phyloP scores from a whole-genome alignment of 257 asterid species.

The Lavandula angustifolia region DNA sequence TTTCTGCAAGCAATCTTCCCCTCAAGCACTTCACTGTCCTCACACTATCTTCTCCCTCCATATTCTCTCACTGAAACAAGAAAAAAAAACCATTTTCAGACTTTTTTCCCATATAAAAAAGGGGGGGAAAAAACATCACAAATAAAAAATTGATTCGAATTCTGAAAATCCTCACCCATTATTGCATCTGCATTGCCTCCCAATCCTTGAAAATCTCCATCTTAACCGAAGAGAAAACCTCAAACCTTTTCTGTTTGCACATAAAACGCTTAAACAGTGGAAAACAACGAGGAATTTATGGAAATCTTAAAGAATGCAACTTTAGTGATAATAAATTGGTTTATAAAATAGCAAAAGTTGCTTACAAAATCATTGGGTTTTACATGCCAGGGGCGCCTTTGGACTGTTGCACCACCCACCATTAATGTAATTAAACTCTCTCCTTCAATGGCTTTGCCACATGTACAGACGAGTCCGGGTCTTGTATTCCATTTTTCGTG shows the following conservation, averaged over 20 bases:
- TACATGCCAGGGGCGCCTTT: constrained; percentile 39
- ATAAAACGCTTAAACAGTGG: constrained; percentile 11
- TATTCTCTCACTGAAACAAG: constrained; percentile 34
- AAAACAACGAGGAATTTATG: constrained; percentile 21
- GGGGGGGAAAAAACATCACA: background rate
- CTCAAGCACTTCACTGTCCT: constrained; percentile 79
- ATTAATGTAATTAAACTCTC: constrained; percentile 33
- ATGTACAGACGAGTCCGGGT: no score
- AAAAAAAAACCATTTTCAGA: constrained; percentile 21
- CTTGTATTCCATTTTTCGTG: no score
- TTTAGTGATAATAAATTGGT: constrained; percentile 1
- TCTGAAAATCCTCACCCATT: constrained; percentile 33
- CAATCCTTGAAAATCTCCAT: constrained; percentile 12
- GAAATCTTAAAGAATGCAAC: background rate
- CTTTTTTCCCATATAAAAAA: background rate
- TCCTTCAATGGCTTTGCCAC: background rate
- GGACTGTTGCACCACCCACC: constrained; percentile 35
- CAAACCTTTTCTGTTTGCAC: constrained; percentile 20
- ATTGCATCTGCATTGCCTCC: constrained; percentile 37
- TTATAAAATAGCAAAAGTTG: constrained; percentile 16
- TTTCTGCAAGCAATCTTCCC: constrained; percentile 88
- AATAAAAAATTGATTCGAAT: background rate
- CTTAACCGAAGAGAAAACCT: constrained; percentile 17
- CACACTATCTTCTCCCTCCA: constrained; percentile 56
- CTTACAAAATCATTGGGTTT: constrained; percentile 27